Evolutionary conservation across 768 basidiomycete species (phyloP).

Genomic region (Hirschioporus abietinus): DNA sequence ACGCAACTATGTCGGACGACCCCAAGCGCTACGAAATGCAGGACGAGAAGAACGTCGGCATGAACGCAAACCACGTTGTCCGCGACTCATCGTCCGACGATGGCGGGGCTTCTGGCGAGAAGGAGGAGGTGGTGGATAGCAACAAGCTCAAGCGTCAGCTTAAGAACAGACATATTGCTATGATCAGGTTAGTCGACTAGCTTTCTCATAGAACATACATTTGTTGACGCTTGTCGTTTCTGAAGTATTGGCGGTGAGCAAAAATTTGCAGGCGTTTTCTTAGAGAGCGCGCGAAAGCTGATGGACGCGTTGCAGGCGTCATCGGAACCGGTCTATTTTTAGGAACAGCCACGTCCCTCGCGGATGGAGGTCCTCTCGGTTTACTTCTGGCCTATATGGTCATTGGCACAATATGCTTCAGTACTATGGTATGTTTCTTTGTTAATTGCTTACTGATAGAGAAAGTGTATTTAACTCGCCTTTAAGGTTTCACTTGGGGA

Average conservation of each 20-base stretch:
- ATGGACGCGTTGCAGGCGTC: slow-evolving; percentile 20
- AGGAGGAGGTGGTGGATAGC: not conserved
- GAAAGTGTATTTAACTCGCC: slow-evolving; percentile 13
- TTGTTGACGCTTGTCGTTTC: not conserved
- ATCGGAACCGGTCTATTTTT: slow-evolving; percentile 39
- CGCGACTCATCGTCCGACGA: not conserved
- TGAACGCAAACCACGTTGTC: not conserved
- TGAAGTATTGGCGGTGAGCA: not conserved
- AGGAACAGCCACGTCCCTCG: slow-evolving; percentile 31
- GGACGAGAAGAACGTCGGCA: not conserved
- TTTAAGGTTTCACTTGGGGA: slow-evolving; percentile 29
- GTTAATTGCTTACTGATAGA: no score
- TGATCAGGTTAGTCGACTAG: slow-evolving; percentile 6
- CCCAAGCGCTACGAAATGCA: not conserved
- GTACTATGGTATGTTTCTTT: slow-evolving; percentile 22
- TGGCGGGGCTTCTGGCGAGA: not conserved
- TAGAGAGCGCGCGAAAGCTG: not conserved
- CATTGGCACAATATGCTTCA: slow-evolving; percentile 32
- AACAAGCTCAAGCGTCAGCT: slow-evolving; percentile 3
- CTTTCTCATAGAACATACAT: not conserved
- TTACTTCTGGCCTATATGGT: slow-evolving; percentile 42
- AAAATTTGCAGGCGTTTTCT: not conserved
- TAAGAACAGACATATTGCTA: slow-evolving; percentile 8
- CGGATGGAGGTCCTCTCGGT: slow-evolving; percentile 50
- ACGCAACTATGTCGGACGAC: not conserved